Base-by-base conservation (phyloP, 1,284 basidiomycete genomes). In the Agroathelia rolfsii region DNA sequence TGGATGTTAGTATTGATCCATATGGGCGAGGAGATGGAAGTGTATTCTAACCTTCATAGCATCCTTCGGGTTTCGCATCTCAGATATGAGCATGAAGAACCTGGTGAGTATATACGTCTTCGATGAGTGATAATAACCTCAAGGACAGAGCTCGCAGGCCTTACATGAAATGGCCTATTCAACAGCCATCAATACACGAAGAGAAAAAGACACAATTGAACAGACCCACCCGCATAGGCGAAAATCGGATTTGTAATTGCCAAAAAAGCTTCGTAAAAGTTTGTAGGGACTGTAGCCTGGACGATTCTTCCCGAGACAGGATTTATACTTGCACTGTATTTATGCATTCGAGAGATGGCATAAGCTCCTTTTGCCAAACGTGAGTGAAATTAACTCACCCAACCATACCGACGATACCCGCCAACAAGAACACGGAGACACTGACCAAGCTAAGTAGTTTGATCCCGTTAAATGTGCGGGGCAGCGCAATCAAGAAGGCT, bases 21-120 rank as follows among this genome's bases (percentile, higher is more conserved):
- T 12, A 37, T 3, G 34, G 9, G 23, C 6, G 7, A 23, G 13
- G 12, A 15, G 8, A 33, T 20, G 4, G 34, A n/a, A n/a, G 16
- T 11, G 24, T 24, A 30, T 19, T n/a, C 8, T 14, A 29, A 65
- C 69, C 58, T 71, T 72, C 65, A 72, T 70, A 3, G 69, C 66
- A 40, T 72, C 67, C 38, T 64, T 45, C 2, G 71, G 70, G 24
- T 41, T 44, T 11, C 51, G 51, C 70, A 72, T 72, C 43, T 73
- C 70, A 9, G 69, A 71, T 24, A 72, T 70, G 11, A 72, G 46
- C 20, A 71, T 66, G 44, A 72, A 72, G 46, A 71, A 70, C 64
- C 66, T 62, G 19, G 49, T 27, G 6, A 24, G 15, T 12, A 39
- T 24, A 17, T 24, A 19, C 14, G 20, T 20, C n/a, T n/a, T n/a